Conservation (phyloP, 2,329 filamentous ascomycete species). For the Colletotrichum costaricense region DNA sequence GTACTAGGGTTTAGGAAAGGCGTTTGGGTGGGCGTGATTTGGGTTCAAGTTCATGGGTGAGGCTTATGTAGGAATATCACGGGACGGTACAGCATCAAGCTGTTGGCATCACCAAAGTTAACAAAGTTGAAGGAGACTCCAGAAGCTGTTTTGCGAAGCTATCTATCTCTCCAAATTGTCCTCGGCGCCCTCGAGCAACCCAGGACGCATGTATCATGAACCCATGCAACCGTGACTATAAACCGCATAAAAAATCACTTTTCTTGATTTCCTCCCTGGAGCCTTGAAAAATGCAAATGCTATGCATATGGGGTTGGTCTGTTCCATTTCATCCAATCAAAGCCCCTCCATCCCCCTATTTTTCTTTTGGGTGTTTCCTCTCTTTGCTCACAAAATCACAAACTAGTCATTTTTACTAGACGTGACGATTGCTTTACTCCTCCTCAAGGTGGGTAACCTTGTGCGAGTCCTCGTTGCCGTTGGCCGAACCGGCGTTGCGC, state of each 20-base stretch:
- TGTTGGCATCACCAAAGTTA: too few species aligned
- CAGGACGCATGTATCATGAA: conserved; percentile 21
- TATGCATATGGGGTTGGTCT: conserved; percentile 10
- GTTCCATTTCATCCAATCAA: not conserved
- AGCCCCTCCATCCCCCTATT: not conserved
- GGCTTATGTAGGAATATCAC: not conserved
- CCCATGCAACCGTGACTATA: conserved; percentile 23
- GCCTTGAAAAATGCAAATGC: conserved; percentile 25
- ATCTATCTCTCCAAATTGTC: not conserved
- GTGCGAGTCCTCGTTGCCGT: conserved; percentile 43
- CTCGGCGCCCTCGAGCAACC: not conserved
- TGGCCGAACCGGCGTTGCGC: conserved; percentile 51
- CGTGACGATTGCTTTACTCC: conserved; percentile 50
- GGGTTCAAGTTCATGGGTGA: not conserved
- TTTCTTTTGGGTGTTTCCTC: not conserved
- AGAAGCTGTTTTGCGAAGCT: conserved; percentile 16
- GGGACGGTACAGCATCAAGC: too few species aligned
- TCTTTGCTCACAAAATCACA: not conserved
- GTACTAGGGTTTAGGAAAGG: not conserved
- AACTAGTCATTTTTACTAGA: not conserved
- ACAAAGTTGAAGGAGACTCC: not conserved
- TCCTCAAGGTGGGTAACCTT: conserved; percentile 63
- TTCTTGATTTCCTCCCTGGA: conserved; percentile 14
- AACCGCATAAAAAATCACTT: not conserved
- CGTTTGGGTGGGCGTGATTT: not conserved